Evolutionary conservation across 805 yeast species (phyloP).

Genomic region (Ogataea methylovora): DNA sequence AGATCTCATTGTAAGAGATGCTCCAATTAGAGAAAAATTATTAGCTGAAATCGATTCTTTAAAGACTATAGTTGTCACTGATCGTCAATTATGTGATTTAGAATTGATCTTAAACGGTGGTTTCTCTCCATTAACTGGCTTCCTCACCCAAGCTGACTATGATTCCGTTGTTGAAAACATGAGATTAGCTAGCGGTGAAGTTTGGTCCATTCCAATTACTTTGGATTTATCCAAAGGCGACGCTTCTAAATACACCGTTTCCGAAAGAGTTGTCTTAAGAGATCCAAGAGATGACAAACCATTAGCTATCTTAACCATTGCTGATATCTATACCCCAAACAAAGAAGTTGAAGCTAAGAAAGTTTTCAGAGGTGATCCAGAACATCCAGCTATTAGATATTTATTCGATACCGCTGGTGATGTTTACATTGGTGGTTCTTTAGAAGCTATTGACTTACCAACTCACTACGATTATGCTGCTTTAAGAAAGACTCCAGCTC

Average conservation of each 20-base stretch:
- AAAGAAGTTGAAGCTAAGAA: conserved; percentile 72
- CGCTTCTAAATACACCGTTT: conserved; percentile 40
- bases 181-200: conserved; percentile 66
- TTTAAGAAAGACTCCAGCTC: conserved; percentile 83
- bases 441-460: conserved; percentile 80
- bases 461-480: conserved; percentile 87
- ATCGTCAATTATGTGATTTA: conserved; percentile 87
- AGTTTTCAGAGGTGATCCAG: conserved; percentile 95
- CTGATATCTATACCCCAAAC: conserved; percentile 75
- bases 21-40: conserved; percentile 46
- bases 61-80: conserved; percentile 52
- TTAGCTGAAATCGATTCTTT: conserved; percentile 49
- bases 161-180: conserved; percentile 57
- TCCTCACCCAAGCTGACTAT: conserved; percentile 61
- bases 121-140: conserved; percentile 75
- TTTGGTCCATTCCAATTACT: conserved; percentile 92
- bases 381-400: conserved; percentile 87
- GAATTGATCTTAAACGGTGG: conserved; percentile 93
- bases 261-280: conserved; percentile 62
- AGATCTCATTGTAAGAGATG: conserved; percentile 81
- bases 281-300: conserved; percentile 78
- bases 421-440: conserved; percentile 77
- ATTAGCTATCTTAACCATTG: conserved; percentile 74
- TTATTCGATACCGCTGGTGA: conserved; percentile 71
- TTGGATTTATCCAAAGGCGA: conserved; percentile 57